These are phyloP conservation scores for Candida ulmi DNA, from an alignment of 805 yeast genomes.

Conservation along the genomic window DNA sequence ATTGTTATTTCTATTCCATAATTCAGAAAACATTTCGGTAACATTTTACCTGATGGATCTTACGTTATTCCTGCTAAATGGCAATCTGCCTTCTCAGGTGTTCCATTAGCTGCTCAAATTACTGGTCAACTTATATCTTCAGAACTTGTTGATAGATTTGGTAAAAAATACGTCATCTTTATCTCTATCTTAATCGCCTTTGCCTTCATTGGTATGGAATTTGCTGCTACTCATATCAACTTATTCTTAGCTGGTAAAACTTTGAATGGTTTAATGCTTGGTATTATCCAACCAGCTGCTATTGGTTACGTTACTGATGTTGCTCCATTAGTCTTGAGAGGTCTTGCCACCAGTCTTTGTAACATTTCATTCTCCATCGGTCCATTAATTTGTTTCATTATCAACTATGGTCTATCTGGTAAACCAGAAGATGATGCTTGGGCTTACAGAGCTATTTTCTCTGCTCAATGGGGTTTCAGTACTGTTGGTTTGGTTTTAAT, in stretches of 20 bases:
- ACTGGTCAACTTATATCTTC: constrained; percentile 21
- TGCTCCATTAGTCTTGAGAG: constrained; percentile 33
- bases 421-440: constrained; percentile 10
- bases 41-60: constrained; percentile 18
- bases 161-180: constrained; percentile 29
- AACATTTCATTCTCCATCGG: constrained; percentile 35
- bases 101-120: constrained; percentile 26
- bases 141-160: constrained; percentile 26
- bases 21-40: constrained; percentile 30
- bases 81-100: constrained; percentile 37
- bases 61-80: constrained; percentile 35
- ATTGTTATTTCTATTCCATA: constrained; percentile 30
- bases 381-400: constrained; percentile 30
- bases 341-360: constrained; percentile 29
- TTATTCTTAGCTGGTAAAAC: constrained; percentile 35
- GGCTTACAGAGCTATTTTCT: constrained; percentile 32
- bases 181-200: constrained; percentile 23
- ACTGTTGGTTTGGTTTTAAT: constrained; percentile 22
- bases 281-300: constrained; percentile 31
- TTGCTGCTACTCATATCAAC: constrained; percentile 30
- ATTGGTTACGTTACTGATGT: constrained; percentile 36
- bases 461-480: constrained; percentile 15
- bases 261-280: constrained; percentile 35
- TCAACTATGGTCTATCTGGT: constrained; percentile 15
- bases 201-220: constrained; percentile 34